Percentiles rank a stretch among this genome's conserved stretches.
Evolutionary conservation across 2,329 filamentous ascomycete species (phyloP).

Genomic region (Epichloe scottii): DNA sequence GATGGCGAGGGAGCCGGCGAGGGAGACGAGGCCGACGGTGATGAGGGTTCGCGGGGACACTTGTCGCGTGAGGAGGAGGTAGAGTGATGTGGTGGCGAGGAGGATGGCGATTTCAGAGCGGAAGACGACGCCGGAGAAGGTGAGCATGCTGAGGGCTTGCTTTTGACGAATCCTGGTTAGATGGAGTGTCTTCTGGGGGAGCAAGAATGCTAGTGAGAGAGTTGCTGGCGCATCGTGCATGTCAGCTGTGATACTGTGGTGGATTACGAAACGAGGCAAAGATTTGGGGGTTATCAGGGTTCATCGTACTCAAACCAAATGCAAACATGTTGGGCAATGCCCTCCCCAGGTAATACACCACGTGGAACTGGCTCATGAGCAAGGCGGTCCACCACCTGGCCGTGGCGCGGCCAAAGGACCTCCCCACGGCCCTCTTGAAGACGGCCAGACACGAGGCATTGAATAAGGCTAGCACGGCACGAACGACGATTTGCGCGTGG

Average conservation of each 20-base stretch:
- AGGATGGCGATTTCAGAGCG: slow-evolving; percentile 80
- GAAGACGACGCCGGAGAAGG: slow-evolving; percentile 72
- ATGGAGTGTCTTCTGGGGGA: slow-evolving; percentile 20
- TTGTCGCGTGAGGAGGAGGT: slow-evolving; percentile 45
- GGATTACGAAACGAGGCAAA: not conserved
- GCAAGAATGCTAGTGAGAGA: slow-evolving; percentile 41
- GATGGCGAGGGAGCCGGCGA: slow-evolving; percentile 50
- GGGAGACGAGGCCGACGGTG: slow-evolving; percentile 51
- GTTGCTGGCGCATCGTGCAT: slow-evolving; percentile 38
- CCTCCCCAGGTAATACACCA: slow-evolving; percentile 83
- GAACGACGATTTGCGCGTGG: slow-evolving; percentile 50
- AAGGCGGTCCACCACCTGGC: slow-evolving; percentile 71
- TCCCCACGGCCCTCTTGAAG: slow-evolving; percentile 51
- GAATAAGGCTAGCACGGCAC: slow-evolving; percentile 62
- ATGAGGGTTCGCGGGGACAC: slow-evolving; percentile 47
- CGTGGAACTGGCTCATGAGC: slow-evolving; percentile 77
- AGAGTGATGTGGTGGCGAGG: slow-evolving; percentile 53
- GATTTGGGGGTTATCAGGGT: not conserved
- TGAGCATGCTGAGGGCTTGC: slow-evolving; percentile 61
- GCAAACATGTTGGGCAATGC: slow-evolving; percentile 96
- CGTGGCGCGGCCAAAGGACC: slow-evolving; percentile 54
- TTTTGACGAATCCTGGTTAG: slow-evolving; percentile 35
- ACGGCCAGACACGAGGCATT: slow-evolving; percentile 59
- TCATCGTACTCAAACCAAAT: slow-evolving; percentile 62
- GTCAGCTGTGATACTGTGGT: no score